Evolutionary conservation across 83 land plant genomes (phyloP).

Genomic region (Isoetes engelmannii): DNA sequence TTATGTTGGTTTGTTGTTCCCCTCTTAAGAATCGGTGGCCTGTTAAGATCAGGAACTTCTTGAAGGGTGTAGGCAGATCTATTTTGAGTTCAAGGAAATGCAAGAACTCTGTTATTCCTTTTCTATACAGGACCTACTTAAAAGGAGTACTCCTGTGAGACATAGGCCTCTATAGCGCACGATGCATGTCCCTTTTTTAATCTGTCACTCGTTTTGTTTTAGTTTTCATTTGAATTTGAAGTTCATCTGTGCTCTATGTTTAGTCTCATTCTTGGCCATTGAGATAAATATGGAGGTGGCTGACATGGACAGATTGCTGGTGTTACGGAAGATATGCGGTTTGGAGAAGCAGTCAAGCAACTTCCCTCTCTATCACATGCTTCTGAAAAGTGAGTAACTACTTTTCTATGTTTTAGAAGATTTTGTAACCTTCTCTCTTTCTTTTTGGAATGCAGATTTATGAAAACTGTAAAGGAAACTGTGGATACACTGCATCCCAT

Average conservation of each 20-base stretch:
- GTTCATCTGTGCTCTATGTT: neutral
- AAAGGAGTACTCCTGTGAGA: no score
- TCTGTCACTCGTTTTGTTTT: neutral
- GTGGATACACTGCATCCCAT: constrained; percentile 69
- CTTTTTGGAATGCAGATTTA: constrained; percentile 40
- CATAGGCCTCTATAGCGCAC: no score
- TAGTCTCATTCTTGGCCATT: neutral
- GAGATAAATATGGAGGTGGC: neutral
- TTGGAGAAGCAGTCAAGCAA: constrained; percentile 62
- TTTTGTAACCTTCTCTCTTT: constrained; percentile 4
- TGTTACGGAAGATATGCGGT: constrained; percentile 63
- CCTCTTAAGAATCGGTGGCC: no score
- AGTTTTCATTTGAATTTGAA: constrained; percentile 5
- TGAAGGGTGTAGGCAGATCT: no score
- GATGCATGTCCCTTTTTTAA: neutral
- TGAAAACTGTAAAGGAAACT: constrained; percentile 47
- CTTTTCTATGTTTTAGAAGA: constrained; percentile 1
- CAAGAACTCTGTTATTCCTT: no score
- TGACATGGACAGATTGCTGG: constrained; percentile 48
- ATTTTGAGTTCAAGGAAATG: no score
- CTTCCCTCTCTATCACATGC: constrained; percentile 60
- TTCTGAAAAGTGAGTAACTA: constrained; percentile 48
- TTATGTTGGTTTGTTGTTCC: no score
- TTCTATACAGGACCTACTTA: no score
- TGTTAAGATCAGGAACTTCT: no score